Evolutionary conservation across 2,329 filamentous ascomycete species (phyloP), one percentile per base, ranked within the genome.

Genomic region (Arthrobotrys sphaeroides): DNA sequence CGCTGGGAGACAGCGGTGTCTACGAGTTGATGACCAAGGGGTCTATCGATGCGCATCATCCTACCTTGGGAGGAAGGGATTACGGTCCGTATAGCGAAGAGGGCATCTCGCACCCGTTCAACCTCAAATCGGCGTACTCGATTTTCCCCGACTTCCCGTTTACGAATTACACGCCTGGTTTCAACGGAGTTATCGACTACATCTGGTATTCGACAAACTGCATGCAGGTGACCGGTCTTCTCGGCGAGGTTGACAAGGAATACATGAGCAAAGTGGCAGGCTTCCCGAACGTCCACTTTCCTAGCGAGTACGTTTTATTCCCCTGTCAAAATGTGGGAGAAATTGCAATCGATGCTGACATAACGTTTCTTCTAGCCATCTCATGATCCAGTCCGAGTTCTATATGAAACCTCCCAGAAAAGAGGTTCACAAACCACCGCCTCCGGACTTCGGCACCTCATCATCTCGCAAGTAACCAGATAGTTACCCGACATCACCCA

Each of bases 181-280:
- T 97, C 84, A 88, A 89, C 60, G 94, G 93, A 77, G 92, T 96
- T 69, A 91, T 99, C 78, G 95, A 99, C 82, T 97, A 98, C 83
- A 93, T 99, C 80, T 98, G 94, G 93, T 99, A 96, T 83, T 94
- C 93, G 68, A 94, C 93, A 70, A 97, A 95, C 82, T 89, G 91
- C 20, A 85, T 97, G 47, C 91, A 95, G 81, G 91, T 96, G 22
- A 90, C 92, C 16, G 91, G 91, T 62, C 83, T 97, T 62, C 89
- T 97, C 2, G 94, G 94, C 28, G 91, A 94, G 45, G 92, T 96
- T 1, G 94, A 97, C 82, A 88, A 90, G 77, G 88, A 92, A 26
- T 95, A 96, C 82, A 88, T 97, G 70, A 90, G 92, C 82, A 88
- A 90, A 61, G 92, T 97, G 24, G 93, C 94, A 2, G 93, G 93